A percentile compares a stretch with the other conserved stretches of the same genome.
phyloP scores from a whole-genome alignment of 2,329 filamentous ascomycete genomes.

The Biscogniauxia marginata region DNA sequence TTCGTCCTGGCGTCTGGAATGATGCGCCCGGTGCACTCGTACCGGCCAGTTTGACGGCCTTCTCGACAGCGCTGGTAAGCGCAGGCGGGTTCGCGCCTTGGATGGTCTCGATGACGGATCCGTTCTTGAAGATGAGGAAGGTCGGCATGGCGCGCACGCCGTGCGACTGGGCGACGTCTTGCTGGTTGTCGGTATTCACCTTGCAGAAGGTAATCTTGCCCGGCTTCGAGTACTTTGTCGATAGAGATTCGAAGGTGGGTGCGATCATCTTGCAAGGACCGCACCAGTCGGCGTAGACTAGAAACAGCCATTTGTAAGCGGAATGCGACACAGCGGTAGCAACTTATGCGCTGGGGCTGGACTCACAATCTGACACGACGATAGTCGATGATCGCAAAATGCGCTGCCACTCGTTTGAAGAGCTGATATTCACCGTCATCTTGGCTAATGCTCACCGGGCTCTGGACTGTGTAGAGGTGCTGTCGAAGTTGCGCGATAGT shows the following conservation, averaged over 20 bases:
- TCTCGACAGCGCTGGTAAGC: conserved; percentile 74
- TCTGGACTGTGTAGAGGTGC: too few species aligned
- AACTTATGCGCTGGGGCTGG: background rate
- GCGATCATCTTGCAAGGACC: conserved; percentile 91
- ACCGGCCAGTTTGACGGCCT: conserved; percentile 54
- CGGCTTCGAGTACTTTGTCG: conserved; percentile 74
- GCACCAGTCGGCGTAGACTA: conserved; percentile 95
- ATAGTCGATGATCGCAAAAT: conserved; percentile 72
- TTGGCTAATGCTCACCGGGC: too few species aligned
- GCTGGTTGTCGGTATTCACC: conserved; percentile 83
- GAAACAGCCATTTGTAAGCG: conserved; percentile 26
- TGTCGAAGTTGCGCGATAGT: too few species aligned
- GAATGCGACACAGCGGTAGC: conserved; percentile 18
- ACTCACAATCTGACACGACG: conserved; percentile 86
- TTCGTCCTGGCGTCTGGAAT: conserved; percentile 57
- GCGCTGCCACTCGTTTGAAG: conserved; percentile 67
- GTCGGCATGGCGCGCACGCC: conserved; percentile 88
- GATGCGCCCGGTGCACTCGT: conserved; percentile 42
- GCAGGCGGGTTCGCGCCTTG: conserved; percentile 76
- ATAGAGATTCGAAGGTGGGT: conserved; percentile 82
- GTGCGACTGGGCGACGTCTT: conserved; percentile 73
- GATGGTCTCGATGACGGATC: conserved; percentile 71
- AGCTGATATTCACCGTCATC: conserved; percentile 59
- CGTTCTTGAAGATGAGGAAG: conserved; percentile 85
- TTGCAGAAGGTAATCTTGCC: conserved; percentile 87